A percentile compares a stretch with the other conserved stretches of the same genome.
phyloP scores from a whole-genome alignment of 2,329 filamentous ascomycete species.

The Epichloe scottii region DNA sequence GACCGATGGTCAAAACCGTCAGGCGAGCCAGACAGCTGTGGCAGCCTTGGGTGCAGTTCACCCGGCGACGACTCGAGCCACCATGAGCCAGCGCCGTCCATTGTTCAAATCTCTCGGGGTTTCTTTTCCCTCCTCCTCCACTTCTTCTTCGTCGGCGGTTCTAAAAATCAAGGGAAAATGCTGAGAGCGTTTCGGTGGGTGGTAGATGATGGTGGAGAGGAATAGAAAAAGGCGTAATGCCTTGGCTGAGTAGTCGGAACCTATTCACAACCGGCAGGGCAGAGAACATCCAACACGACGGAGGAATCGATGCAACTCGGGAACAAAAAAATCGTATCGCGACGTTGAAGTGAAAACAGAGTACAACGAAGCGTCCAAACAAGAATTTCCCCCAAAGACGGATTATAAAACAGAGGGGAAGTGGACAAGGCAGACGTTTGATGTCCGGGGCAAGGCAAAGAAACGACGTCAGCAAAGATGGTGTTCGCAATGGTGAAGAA shows the following conservation, averaged over 20 bases:
- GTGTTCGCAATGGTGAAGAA: neutral
- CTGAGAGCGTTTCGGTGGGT: neutral
- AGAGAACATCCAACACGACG: neutral
- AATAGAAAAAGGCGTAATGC: neutral
- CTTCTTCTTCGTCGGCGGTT: neutral
- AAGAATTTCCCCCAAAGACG: neutral
- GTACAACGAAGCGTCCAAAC: too few relatives aligned
- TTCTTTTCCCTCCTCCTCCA: neutral
- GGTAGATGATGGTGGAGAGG: neutral
- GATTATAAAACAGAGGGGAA: neutral
- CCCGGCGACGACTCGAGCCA: conserved; percentile 6
- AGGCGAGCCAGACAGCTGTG: neutral
- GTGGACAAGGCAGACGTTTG: neutral
- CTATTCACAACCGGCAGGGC: neutral
- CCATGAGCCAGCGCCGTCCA: conserved; percentile 3
- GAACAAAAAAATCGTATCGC: too few relatives aligned
- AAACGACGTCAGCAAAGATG: neutral
- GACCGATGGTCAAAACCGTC: conserved; percentile 18
- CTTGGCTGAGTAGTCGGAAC: conserved; percentile 2
- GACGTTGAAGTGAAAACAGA: too few relatives aligned
- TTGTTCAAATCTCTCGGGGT: neutral
- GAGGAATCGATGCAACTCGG: neutral
- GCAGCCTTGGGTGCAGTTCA: conserved; percentile 6
- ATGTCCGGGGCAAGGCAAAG: neutral
- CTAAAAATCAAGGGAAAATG: neutral